Percentiles rank a stretch among this genome's conserved stretches.
phyloP scores from a whole-genome alignment of 2,329 filamentous ascomycete genomes.

The Sporothrix sp. region DNA sequence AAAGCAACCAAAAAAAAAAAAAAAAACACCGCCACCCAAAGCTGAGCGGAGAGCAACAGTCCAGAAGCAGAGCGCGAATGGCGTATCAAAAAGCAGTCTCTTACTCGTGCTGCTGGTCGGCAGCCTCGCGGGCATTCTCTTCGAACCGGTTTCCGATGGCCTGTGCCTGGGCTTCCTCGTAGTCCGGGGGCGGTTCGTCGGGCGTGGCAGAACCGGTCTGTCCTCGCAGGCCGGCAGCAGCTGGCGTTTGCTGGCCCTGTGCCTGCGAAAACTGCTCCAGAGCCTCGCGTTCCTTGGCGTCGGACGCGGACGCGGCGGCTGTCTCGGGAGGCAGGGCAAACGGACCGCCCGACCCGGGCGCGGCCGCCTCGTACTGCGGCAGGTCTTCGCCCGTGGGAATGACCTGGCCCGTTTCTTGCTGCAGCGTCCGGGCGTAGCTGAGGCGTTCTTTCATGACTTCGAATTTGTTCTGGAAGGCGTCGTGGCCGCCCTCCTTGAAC shows the following conservation, averaged over 20 bases:
- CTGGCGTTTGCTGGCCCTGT: not conserved
- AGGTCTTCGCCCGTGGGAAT: conserved; percentile 70
- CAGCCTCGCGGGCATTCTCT: conserved; percentile 63
- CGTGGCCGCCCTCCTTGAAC: conserved; percentile 93
- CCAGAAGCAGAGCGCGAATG: not conserved
- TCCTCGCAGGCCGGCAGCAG: not conserved
- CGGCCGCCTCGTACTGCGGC: conserved; percentile 66
- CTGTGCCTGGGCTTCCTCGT: conserved; percentile 81
- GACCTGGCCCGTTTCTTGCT: conserved; percentile 54
- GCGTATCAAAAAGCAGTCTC: not conserved
- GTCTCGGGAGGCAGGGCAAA: not conserved
- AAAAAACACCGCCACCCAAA: not conserved
- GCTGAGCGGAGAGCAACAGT: not conserved
- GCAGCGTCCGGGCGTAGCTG: conserved; percentile 68
- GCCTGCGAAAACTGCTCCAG: conserved; percentile 19
- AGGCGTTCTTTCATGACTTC: conserved; percentile 77
- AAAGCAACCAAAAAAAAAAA: not conserved
- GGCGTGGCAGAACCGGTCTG: conserved; percentile 33
- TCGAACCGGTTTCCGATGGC: conserved; percentile 50
- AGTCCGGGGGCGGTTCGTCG: conserved; percentile 76
- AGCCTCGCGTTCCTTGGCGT: conserved; percentile 9
- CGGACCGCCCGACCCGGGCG: conserved; percentile 19
- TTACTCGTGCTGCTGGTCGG: conserved; percentile 48
- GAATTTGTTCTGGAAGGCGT: conserved; percentile 76
- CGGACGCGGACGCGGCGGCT: not conserved